A percentile compares a stretch with the other conserved stretches of the same genome.
phyloP scores from a whole-genome alignment of 805 yeast species.

The Candida berthetii region DNA sequence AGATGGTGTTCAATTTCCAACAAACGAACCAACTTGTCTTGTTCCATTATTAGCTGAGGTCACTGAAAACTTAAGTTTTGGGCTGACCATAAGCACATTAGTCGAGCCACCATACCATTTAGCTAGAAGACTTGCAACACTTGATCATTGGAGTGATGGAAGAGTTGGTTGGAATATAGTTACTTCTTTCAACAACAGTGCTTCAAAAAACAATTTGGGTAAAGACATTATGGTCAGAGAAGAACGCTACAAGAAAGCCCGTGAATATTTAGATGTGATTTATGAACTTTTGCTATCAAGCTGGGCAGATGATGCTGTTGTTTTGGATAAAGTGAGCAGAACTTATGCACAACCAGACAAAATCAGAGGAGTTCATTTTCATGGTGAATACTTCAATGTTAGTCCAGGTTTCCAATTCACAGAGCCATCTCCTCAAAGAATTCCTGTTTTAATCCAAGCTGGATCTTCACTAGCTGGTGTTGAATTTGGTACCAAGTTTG shows the following conservation, averaged over 20 bases:
- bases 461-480: slow-evolving; percentile 31
- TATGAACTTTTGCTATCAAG: slow-evolving; percentile 28
- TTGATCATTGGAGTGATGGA: slow-evolving; percentile 32
- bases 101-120: slow-evolving; percentile 31
- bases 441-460: slow-evolving; percentile 32
- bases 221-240: slow-evolving; percentile 27
- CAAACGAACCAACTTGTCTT: slow-evolving; percentile 27
- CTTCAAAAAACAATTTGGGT: slow-evolving; percentile 26
- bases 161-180: slow-evolving; percentile 35
- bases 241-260: slow-evolving; percentile 28
- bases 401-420: slow-evolving; percentile 29
- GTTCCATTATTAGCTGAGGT: slow-evolving; percentile 32
- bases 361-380: slow-evolving; percentile 26
- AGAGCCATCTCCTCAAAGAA: slow-evolving; percentile 30
- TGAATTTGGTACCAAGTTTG: slow-evolving; percentile 31
- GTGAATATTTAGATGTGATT: slow-evolving; percentile 28
- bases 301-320: slow-evolving; percentile 28
- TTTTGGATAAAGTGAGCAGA: slow-evolving; percentile 10
- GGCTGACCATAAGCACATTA: slow-evolving; percentile 29
- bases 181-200: slow-evolving; percentile 30
- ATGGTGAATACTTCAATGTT: slow-evolving; percentile 28
- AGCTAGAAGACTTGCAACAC: slow-evolving; percentile 29
- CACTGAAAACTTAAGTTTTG: slow-evolving; percentile 27
- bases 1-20: slow-evolving; percentile 24
- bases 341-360: slow-evolving; percentile 24